These are phyloP conservation scores for Rachicladosporium sp. DNA, from an alignment of 2,329 filamentous ascomycete genomes.

Conservation along the genomic window DNA sequence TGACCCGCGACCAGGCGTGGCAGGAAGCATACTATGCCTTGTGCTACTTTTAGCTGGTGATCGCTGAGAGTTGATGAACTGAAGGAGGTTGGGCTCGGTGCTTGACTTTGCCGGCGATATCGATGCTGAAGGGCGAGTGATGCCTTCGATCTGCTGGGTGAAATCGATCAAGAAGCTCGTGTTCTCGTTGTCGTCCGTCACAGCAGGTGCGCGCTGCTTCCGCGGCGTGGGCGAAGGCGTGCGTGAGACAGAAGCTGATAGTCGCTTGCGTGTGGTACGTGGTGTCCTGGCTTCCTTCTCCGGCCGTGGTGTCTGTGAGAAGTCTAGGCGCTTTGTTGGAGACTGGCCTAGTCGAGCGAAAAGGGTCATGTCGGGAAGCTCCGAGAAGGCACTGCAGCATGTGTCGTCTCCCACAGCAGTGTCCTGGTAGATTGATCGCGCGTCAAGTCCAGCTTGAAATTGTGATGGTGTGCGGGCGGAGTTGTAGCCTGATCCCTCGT, in stretches of 20 bases:
- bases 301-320: constrained; percentile 11
- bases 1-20: constrained; percentile 32
- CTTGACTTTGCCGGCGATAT: constrained; percentile 40
- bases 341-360: constrained; percentile 59
- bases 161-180: constrained; percentile 79
- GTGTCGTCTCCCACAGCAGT: constrained; percentile 48
- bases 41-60: constrained; percentile 31
- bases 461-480: constrained; percentile 7
- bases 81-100: constrained; percentile 36
- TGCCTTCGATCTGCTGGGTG: constrained; percentile 60
- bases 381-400: constrained; percentile 79
- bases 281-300: constrained; percentile 35
- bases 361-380: constrained; percentile 74
- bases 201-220: constrained; percentile 28
- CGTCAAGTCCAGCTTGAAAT: constrained; percentile 16
- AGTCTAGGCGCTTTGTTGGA: constrained; percentile 27
- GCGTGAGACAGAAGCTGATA: constrained; percentile 26
- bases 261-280: constrained; percentile 34
- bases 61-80: constrained; percentile 28
- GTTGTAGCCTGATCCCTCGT: constrained; percentile 9
- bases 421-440: constrained; percentile 19
- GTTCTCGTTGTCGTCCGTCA: constrained; percentile 46
- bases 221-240: constrained; percentile 44
- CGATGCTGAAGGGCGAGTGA: constrained; percentile 28
- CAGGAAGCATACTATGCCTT: constrained; percentile 17